Conservation (phyloP, 345 rosid species). For the Linum tenue region DNA sequence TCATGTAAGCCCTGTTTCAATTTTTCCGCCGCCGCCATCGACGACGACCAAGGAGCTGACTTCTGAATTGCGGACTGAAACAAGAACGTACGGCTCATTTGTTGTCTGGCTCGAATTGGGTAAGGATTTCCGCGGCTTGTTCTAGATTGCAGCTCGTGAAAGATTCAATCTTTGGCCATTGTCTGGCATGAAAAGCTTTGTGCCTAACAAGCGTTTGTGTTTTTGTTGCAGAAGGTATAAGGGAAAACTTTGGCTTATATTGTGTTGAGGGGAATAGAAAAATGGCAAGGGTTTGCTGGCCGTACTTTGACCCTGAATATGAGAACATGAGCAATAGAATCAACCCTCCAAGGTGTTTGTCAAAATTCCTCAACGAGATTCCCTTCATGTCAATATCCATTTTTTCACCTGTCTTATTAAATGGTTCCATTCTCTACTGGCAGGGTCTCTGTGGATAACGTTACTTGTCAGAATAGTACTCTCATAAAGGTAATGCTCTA, state of each 20-base stretch:
- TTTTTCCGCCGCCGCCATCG: no score
- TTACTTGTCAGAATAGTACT: conserved; percentile 59
- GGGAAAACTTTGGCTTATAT: no score
- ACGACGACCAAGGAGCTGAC: not conserved
- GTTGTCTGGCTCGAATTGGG: not conserved
- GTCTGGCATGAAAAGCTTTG: not conserved
- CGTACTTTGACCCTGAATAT: conserved; percentile 92
- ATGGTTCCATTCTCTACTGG: conserved; percentile 5
- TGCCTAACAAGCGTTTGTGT: not conserved
- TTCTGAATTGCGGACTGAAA: no score
- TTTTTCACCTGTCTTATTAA: no score
- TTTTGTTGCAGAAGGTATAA: not conserved
- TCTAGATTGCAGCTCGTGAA: no score
- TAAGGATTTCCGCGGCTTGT: not conserved
- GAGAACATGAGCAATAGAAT: conserved; percentile 81
- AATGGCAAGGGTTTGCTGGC: conserved; percentile 81
- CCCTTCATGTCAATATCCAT: not conserved
- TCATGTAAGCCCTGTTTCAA: not conserved
- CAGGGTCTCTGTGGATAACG: conserved; percentile 87
- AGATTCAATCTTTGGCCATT: not conserved
- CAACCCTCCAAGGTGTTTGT: conserved; percentile 76
- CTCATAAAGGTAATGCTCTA: conserved; percentile 51
- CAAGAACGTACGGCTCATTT: no score
- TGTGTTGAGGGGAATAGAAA: not conserved
- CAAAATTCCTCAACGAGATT: not conserved